phyloP scores from a whole-genome alignment of 2,329 filamentous ascomycete species.

The Lecanoromycetidae sp. region DNA sequence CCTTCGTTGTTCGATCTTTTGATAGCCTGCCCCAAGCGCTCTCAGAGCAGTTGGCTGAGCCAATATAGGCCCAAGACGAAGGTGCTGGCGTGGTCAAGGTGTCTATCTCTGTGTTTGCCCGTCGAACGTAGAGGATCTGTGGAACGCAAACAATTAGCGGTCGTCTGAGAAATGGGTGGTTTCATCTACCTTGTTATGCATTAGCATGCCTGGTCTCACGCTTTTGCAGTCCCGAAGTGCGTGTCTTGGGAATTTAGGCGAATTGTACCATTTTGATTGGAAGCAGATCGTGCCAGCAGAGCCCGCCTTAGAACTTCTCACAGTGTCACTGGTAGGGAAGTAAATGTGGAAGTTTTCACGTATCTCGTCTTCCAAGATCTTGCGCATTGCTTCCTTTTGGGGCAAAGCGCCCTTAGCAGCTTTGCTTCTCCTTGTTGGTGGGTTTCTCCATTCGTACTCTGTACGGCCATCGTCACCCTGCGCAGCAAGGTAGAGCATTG shows the following conservation, averaged over 20 bases:
- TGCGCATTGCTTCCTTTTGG: not conserved
- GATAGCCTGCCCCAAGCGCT: conserved; percentile 82
- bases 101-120: conserved; percentile 16
- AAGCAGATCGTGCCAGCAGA: conserved; percentile 76
- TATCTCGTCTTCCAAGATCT: conserved; percentile 17
- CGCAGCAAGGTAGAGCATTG: conserved; percentile 45
- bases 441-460: conserved; percentile 31
- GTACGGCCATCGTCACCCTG: conserved; percentile 38
- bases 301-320: conserved; percentile 47
- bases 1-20: conserved; percentile 53
- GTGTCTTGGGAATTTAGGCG: conserved; percentile 55
- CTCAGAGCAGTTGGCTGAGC: conserved; percentile 84
- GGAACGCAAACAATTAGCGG: not conserved
- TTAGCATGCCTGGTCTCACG: conserved; percentile 56
- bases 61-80: conserved; percentile 68
- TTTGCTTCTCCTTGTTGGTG: conserved; percentile 30
- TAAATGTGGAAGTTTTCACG: conserved; percentile 56
- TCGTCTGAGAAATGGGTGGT: not conserved
- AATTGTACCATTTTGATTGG: conserved; percentile 58
- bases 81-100: not conserved
- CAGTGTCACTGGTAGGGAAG: conserved; percentile 65
- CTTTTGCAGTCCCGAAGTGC: conserved; percentile 67
- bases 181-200: conserved; percentile 69
- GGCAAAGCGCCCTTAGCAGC: conserved; percentile 25
- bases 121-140: conserved; percentile 28